These are phyloP conservation scores for Sarcomyxa edulis DNA, from an alignment of 768 basidiomycete species.

Conservation along the genomic window DNA sequence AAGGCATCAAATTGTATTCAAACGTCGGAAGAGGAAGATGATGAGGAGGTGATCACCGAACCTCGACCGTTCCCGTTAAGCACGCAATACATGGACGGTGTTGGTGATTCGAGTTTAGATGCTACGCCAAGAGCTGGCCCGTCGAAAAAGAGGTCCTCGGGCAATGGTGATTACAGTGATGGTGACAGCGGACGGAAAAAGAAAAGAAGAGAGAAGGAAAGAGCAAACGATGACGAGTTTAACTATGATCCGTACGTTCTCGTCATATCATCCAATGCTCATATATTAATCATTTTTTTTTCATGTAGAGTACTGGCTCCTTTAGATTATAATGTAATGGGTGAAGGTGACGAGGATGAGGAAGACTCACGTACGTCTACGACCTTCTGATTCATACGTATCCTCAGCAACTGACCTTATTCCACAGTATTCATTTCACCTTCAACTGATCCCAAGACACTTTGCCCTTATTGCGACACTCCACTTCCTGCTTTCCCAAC, in stretches of 20 bases:
- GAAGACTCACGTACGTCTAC: slow-evolving; percentile 37
- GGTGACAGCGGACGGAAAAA: neutral
- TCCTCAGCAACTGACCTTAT: slow-evolving; percentile 1
- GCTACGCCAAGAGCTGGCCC: slow-evolving; percentile 6
- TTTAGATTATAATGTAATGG: slow-evolving; percentile 1
- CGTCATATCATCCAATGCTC: neutral
- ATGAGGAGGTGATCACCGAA: slow-evolving; percentile 2
- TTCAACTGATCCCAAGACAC: slow-evolving; percentile 52
- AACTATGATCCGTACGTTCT: neutral
- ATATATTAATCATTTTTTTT: neutral
- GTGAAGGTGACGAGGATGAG: slow-evolving; percentile 18
- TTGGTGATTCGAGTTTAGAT: slow-evolving; percentile 22
- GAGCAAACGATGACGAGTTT: neutral
- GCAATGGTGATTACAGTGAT: slow-evolving; percentile 8
- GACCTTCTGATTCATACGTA: neutral
- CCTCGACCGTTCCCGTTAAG: slow-evolving; percentile 45
- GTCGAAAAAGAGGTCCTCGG: slow-evolving; percentile 1
- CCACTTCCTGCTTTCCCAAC: slow-evolving; percentile 61
- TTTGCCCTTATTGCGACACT: slow-evolving; percentile 82
- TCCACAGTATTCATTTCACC: slow-evolving; percentile 46
- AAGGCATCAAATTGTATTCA: neutral
- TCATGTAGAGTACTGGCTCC: neutral
- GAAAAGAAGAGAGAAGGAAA: slow-evolving; percentile 1
- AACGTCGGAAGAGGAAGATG: slow-evolving; percentile 4
- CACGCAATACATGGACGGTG: slow-evolving; percentile 34